phyloP scores from a whole-genome alignment of 768 basidiomycete species.

The Tricholoma terreum region DNA sequence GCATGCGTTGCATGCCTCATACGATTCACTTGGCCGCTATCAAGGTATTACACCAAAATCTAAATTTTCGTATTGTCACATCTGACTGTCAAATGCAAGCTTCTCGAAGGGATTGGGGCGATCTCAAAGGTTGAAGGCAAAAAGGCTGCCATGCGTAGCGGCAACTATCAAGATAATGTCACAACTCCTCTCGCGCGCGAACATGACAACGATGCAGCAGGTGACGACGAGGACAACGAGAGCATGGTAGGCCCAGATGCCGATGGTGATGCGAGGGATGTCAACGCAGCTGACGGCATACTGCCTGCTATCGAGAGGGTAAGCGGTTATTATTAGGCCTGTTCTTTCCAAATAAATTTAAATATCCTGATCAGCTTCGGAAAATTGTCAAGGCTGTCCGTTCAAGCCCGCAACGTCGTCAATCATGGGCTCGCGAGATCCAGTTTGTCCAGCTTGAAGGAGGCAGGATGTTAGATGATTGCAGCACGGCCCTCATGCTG shows the following conservation, averaged over 20 bases:
- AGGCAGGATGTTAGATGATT: not conserved
- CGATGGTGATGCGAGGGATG: no score
- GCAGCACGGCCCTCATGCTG: slow-evolving; percentile 16
- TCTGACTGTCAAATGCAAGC: slow-evolving; percentile 1
- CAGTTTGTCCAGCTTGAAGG: not conserved
- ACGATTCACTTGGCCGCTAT: slow-evolving; percentile 20
- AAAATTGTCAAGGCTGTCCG: not conserved
- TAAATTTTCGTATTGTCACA: no score
- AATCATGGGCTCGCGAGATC: not conserved
- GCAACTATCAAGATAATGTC: not conserved
- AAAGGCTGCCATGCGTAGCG: not conserved
- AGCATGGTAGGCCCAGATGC: not conserved
- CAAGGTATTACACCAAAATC: not conserved
- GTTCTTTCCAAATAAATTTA: not conserved
- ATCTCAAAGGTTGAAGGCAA: slow-evolving; percentile 1
- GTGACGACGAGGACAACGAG: slow-evolving; percentile 10
- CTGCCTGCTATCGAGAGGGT: not conserved
- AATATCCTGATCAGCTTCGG: not conserved
- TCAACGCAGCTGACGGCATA: not conserved
- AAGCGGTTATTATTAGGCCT: not conserved
- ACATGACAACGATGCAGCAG: slow-evolving; percentile 6
- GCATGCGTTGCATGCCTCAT: slow-evolving; percentile 24
- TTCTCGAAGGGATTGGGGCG: slow-evolving; percentile 1
- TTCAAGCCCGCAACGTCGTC: not conserved
- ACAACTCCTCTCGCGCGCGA: not conserved